These are phyloP conservation scores for Thecaphora frezii DNA, from an alignment of 1,284 basidiomycete species.

Conservation along the genomic window DNA sequence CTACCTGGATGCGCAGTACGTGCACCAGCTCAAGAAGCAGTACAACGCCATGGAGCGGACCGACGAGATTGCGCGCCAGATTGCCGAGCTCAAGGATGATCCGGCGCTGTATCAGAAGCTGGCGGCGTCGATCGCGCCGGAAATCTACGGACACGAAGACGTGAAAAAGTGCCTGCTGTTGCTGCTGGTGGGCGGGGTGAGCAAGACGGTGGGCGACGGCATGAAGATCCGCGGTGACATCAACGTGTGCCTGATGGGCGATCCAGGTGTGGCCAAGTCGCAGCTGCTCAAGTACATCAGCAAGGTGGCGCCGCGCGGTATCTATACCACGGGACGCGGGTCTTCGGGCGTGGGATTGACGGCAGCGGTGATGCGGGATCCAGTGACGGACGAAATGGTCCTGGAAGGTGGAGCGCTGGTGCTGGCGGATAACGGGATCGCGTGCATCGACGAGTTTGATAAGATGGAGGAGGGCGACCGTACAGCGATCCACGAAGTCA, in stretches of 20 bases:
- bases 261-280: constrained; percentile 99
- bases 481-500: constrained; percentile 99
- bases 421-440: constrained; percentile 97
- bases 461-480: constrained; percentile 99
- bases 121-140: constrained; percentile 80
- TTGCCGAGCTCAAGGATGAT: constrained; percentile 74
- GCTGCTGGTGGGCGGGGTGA: constrained; percentile 91
- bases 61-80: constrained; percentile 74
- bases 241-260: constrained; percentile 98
- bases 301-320: constrained; percentile 93
- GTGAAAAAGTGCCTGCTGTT: constrained; percentile 97
- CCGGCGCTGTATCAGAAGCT: constrained; percentile 79
- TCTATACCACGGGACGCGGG: constrained; percentile 97
- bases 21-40: constrained; percentile 95
- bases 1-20: constrained; percentile 87
- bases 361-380: constrained; percentile 97
- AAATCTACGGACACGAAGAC: constrained; percentile 97
- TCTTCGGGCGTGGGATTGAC: constrained; percentile 97
- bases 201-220: constrained; percentile 90
- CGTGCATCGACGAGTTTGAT: constrained; percentile 99
- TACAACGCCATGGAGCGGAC: constrained; percentile 92
- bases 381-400: constrained; percentile 99
- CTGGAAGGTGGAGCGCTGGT: constrained; percentile 98
- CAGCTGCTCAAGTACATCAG: constrained; percentile 97
- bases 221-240: constrained; percentile 99